A percentile compares a stretch with the other conserved stretches of the same genome.
Conservation (phyloP, 2,329 filamentous ascomycete genomes). For the Colletotrichum limetticola region DNA sequence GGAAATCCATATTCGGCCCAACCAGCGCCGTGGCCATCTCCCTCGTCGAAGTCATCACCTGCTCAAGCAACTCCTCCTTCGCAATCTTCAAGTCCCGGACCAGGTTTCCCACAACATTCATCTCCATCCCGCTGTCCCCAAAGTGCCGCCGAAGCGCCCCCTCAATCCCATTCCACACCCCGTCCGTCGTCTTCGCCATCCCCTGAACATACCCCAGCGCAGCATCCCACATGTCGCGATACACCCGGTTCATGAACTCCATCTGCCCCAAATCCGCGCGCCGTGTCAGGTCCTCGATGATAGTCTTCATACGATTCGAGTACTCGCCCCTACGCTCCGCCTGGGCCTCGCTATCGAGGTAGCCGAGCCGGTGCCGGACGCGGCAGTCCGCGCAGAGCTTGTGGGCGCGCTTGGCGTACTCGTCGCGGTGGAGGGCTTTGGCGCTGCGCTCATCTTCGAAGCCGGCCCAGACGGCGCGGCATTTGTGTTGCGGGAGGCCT, state of each 20-base stretch:
- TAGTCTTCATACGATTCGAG: constrained; percentile 1
- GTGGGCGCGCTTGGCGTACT: neutral
- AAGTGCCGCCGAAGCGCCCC: constrained; percentile 5
- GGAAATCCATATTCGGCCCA: neutral
- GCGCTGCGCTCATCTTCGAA: constrained; percentile 15
- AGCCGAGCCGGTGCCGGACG: neutral
- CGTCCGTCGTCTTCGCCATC: neutral
- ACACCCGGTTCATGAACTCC: constrained; percentile 1
- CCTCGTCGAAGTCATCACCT: neutral
- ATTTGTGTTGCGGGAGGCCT: constrained; percentile 6
- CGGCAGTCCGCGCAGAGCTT: constrained; percentile 4
- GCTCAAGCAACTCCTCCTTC: neutral
- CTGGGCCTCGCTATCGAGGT: neutral
- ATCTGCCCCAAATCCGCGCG: neutral
- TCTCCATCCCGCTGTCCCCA: neutral
- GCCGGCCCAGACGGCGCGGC: constrained; percentile 22
- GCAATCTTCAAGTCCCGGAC: neutral
- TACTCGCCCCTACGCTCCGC: constrained; percentile 3
- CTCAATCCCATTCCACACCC: constrained; percentile 22
- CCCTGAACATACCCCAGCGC: constrained; percentile 6
- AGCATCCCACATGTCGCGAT: constrained; percentile 23
- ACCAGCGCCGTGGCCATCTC: constrained; percentile 27
- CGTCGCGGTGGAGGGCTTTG: constrained; percentile 8
- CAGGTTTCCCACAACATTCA: neutral
- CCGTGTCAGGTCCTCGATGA: neutral